Evolutionary conservation across 768 basidiomycete genomes (phyloP), one percentile per base, ranked within the genome.

Genomic region (Boletus vermiculosoides): DNA sequence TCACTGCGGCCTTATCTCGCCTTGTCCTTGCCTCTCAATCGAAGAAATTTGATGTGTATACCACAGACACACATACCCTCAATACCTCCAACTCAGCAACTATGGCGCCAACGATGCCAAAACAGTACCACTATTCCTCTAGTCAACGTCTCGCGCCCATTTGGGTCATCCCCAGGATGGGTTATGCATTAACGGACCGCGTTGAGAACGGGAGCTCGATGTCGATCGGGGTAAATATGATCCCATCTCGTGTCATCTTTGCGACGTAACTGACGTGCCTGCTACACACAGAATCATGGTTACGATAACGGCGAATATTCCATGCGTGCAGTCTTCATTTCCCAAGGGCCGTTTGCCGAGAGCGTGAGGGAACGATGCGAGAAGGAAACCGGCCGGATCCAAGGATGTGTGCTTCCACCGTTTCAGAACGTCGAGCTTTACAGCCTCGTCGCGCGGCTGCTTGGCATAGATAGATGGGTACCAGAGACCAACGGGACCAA

Each of bases 271-370:
- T 62, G 39, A 50, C 44, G 47, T 36, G 55, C 20, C 11, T 22
- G 7, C 49, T 40, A 37, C 41, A 50, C 36, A 36, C 61, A 91
- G 88, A 92, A 85, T 61, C 94, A 95, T 66, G 93, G 94, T 5
- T 96, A 93, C 66, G 92, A 94, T 67, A 92, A 93, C 60, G 71
- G 80, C 20, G 84, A 84, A 50, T 63, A 75, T 13, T 77, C 85
- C 6, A 95, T 95, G 94, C 84, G 84, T 52, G 91, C 93, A 2
- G 84, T 92, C 71, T 95, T 96, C 73, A 84, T 94, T 57, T 91
- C 92, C 15, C 88, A 90, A 67, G 92, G 93, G 0, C 92, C 93
- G 0, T 94, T 94, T 71, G 83, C 88, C 10, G 69, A 60, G 20
- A 37, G 42, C 10, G 49, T 55, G 49, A 63, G 31, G 31, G 46